Base-by-base conservation (phyloP, 2,329 filamentous ascomycete genomes). In the Alternaria rosae region DNA sequence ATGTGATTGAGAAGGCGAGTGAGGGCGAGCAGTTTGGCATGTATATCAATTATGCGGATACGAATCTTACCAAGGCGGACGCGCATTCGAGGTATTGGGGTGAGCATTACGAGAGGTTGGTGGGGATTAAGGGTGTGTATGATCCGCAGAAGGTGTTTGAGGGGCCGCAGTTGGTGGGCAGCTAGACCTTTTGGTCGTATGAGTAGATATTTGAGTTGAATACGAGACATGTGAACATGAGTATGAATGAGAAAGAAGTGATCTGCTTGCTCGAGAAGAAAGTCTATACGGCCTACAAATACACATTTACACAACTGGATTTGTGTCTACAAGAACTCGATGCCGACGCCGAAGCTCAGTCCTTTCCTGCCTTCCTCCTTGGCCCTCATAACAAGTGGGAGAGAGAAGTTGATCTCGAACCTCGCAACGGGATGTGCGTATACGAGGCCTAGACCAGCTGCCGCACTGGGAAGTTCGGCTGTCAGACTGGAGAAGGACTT, bases 351-450 rank as follows among this genome's bases (percentile, higher is more conserved):
- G 72, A 99, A 90, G 78, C 95, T 93, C 66, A 99, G 77, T 1
- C 95, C 95, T 82, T 99, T 99, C 57, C 94, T 88, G 15, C 89
- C 90, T 71, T 95, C 90, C 81, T 99, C 95, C 35, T 93, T 93
- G 66, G 87, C 90, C 61, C 95, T 87, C 73, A 93, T 79, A 17
- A 94, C 90, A 61, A 99, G 79, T 1, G 95, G 95, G 69, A 99
- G 79, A 71, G 92, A 93, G 78, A 99, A 97, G 81, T 99, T 99
- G 70, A 99, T 84, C 83, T 99, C 95, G 67, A 99, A 97, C 58
- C 95, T 85, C 11, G 95, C 95, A 20, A 94, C 91, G 0, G 94
- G 94, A 75, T 98, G 94, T 4, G 94, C 95, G 77, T 99, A 99
- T 1, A 99, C 94, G 21, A 99, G 82, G 0, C 95, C 95, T 12